Conservation (phyloP, 2,329 filamentous ascomycete species). For the Diaporthe velutina region DNA sequence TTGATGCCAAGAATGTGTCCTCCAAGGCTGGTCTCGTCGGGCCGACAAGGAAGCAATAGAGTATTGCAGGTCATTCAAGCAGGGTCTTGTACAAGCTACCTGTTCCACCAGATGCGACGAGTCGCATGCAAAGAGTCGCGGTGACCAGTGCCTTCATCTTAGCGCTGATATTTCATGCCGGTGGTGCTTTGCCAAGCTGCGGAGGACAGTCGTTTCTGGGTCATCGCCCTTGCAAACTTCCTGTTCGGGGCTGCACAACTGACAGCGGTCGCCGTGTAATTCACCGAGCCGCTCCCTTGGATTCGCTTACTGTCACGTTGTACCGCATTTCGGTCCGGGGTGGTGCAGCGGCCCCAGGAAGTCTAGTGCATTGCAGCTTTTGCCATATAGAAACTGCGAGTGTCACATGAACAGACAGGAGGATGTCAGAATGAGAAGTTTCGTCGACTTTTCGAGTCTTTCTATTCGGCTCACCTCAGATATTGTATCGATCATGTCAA, state of each 20-base stretch:
- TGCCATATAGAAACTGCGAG: neutral
- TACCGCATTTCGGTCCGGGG: neutral
- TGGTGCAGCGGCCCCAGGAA: neutral
- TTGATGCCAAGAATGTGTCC: neutral
- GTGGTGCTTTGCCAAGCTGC: slow-evolving; percentile 17
- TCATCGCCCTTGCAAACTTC: slow-evolving; percentile 14
- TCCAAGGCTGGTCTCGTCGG: neutral
- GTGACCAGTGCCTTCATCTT: neutral
- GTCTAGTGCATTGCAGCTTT: neutral
- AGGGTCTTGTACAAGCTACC: neutral
- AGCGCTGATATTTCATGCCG: slow-evolving; percentile 11
- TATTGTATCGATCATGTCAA: neutral
- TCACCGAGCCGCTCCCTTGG: slow-evolving; percentile 7
- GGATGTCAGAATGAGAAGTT: neutral
- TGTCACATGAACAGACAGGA: no score
- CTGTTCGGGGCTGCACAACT: neutral
- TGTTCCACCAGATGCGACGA: neutral
- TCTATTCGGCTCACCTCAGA: neutral
- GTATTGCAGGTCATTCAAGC: neutral
- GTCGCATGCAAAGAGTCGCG: neutral
- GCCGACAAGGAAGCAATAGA: neutral
- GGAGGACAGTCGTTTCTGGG: neutral
- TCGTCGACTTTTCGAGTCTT: neutral
- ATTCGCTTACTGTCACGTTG: slow-evolving; percentile 12
- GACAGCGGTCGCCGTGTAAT: neutral